phyloP scores from a whole-genome alignment of 2,329 filamentous ascomycete genomes.

The Xylaria sp. region DNA sequence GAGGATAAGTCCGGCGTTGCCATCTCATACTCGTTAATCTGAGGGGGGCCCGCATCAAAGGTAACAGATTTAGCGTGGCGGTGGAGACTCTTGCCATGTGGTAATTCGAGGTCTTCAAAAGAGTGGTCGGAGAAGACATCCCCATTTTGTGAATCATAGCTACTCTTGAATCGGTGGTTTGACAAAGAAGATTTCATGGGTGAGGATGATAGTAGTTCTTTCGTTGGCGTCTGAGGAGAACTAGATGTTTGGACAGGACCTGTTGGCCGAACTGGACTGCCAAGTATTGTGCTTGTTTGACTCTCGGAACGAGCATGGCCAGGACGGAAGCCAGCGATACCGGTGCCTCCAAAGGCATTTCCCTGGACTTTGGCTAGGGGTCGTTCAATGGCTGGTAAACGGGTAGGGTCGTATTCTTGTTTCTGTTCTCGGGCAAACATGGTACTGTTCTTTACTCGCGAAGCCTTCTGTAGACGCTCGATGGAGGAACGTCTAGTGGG shows the following conservation, averaged over 20 bases:
- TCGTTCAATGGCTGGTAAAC: constrained; percentile 76
- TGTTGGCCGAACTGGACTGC: constrained; percentile 51
- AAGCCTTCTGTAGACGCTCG: constrained; percentile 91
- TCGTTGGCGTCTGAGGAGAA: constrained; percentile 60
- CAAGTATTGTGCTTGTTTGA: constrained; percentile 60
- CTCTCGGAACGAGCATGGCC: constrained; percentile 59
- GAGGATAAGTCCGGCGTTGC: constrained; percentile 95
- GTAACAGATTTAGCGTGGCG: constrained; percentile 96
- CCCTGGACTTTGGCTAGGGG: constrained; percentile 77
- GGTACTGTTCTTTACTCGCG: constrained; percentile 96
- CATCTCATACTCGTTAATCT: constrained; percentile 98
- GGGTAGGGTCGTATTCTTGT: constrained; percentile 86
- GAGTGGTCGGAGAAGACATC: constrained; percentile 70
- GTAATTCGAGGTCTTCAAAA: constrained; percentile 60
- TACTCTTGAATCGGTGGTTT: constrained; percentile 64
- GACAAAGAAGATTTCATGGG: constrained; percentile 91
- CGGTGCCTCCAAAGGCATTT: constrained; percentile 67
- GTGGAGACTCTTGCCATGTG: constrained; percentile 69
- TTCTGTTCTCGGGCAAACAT: constrained; percentile 94
- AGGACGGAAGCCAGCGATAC: constrained; percentile 55
- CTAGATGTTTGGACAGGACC: constrained; percentile 32
- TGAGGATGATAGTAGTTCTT: constrained; percentile 71
- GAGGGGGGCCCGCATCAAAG: constrained; percentile 89
- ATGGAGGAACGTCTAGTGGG: constrained; percentile 86
- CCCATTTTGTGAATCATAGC: constrained; percentile 69